phyloP scores from a whole-genome alignment of 768 basidiomycete species.

The Daedaleopsis sinensis region DNA sequence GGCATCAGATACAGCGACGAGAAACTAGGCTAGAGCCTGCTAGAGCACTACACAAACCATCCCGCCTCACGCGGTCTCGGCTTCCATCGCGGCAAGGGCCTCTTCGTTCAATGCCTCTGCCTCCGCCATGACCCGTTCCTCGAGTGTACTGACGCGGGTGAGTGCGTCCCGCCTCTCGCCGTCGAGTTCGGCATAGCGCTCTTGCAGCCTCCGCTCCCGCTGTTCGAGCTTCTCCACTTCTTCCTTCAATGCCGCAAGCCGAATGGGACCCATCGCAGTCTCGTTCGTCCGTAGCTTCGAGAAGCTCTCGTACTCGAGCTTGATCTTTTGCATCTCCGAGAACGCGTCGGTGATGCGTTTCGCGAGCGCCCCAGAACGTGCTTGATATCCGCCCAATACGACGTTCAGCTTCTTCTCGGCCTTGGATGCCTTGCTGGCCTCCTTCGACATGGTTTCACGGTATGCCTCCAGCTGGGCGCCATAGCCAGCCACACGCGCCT shows the following conservation, averaged over 20 bases:
- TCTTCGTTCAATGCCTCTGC: slow-evolving; percentile 83
- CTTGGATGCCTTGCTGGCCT: slow-evolving; percentile 82
- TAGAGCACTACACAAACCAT: background rate
- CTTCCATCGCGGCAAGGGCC: slow-evolving; percentile 67
- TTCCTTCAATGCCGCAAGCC: slow-evolving; percentile 79
- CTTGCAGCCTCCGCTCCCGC: slow-evolving; percentile 79
- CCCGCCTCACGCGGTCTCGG: slow-evolving; percentile 3
- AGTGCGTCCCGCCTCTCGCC: slow-evolving; percentile 65
- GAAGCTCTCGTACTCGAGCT: slow-evolving; percentile 82
- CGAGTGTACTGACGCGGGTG: slow-evolving; percentile 61
- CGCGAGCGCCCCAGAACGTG: slow-evolving; percentile 65
- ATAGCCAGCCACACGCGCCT: slow-evolving; percentile 68
- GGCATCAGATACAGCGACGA: background rate
- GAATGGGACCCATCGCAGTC: slow-evolving; percentile 70
- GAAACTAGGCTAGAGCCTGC: background rate
- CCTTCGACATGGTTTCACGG: slow-evolving; percentile 74
- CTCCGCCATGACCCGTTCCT: slow-evolving; percentile 87
- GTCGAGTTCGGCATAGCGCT: slow-evolving; percentile 81
- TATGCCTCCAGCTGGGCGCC: slow-evolving; percentile 58
- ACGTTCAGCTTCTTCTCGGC: slow-evolving; percentile 89
- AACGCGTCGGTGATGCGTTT: slow-evolving; percentile 70
- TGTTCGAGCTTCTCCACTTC: slow-evolving; percentile 83
- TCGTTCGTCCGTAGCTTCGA: slow-evolving; percentile 73
- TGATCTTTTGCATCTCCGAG: slow-evolving; percentile 64
- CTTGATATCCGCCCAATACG: slow-evolving; percentile 89